phyloP scores from a whole-genome alignment of 2,329 filamentous ascomycete genomes.

The Dryadomyces sulphureus region DNA sequence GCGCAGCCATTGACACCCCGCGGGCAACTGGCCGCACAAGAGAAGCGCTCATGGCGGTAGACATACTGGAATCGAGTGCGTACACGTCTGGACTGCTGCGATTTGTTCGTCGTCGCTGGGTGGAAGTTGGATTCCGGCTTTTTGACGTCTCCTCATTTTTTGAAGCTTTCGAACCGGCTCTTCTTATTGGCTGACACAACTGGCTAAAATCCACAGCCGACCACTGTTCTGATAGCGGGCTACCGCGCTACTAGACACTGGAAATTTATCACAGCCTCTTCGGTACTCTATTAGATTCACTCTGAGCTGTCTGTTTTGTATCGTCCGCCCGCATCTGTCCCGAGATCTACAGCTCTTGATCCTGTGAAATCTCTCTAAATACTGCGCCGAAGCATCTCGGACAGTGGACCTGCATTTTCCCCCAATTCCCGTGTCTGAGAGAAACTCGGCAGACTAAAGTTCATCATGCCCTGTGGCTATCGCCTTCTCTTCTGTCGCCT shows the following conservation, averaged over 20 bases:
- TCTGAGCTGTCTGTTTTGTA: too few species aligned
- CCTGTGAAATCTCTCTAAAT: too few species aligned
- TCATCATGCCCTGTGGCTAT: conserved; percentile 63
- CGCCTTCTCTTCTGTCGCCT: conserved; percentile 22
- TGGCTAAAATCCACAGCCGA: neutral
- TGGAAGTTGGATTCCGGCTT: neutral
- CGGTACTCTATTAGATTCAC: too few species aligned
- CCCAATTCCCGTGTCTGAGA: too few species aligned
- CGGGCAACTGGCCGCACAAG: neutral
- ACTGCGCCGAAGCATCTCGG: too few species aligned
- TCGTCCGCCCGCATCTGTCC: too few species aligned
- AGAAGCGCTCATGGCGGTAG: neutral
- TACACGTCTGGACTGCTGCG: neutral
- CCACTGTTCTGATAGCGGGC: neutral
- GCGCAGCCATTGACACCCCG: neutral
- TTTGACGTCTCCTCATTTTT: neutral
- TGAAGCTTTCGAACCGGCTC: neutral
- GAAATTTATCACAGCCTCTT: too few species aligned
- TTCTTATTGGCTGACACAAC: neutral
- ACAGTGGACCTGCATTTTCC: too few species aligned
- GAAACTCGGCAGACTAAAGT: conserved; percentile 33
- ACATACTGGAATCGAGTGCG: neutral
- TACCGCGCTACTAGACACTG: too few species aligned
- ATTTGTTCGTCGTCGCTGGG: neutral
- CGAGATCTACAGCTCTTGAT: too few species aligned